Evolutionary conservation across 495 filamentous ascomycete genomes (phyloP), one percentile per base, ranked within the genome.

Genomic region (Aspergillus olivimuriae): DNA sequence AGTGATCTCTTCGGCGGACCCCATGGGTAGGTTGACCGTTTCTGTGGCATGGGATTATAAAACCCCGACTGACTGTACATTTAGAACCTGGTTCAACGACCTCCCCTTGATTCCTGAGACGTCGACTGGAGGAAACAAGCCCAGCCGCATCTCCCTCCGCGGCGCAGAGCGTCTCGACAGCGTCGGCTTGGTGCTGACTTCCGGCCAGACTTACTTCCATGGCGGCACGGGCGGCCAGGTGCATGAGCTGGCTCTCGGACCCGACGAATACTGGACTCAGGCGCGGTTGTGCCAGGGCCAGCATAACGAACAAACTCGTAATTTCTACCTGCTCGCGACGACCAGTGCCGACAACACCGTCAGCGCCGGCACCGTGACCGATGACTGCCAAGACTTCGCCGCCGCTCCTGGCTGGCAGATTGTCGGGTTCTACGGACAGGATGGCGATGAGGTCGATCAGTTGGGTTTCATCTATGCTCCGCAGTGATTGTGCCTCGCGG

Each of bases 371-470:
- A 74, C 58, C 5, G 44, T 46, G 16, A 81, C 78, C 3, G 51
- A 44, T 2, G 68, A 73, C 45, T 83, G 78, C 51, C 48, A 56
- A 10, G 68, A 62, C 1, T 75, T 70, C 31, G 55, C 51, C 18
- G 73, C 77, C 12, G 74, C 74, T 32, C 43, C 36, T n/a, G 77
- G 76, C 2, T 81, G 70, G 69, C 68, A 63, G 16, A 72, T 82
- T 56, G 71, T 75, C 9, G 79, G 78, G 4, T 80, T 76, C 44
- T 57, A 73, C 43, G 77, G 78, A n/a, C 68, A 75, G 50, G 60
- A 46, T 50, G 80, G 77, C 2, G 70, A 76, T 47, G 77, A 81
- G 60, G 49, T 84, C 34, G 79, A 82, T 58, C 69, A 73, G 52
- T 46, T 82, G 30, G 78, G 66, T 5, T 74, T 83, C 52, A 59